phyloP scores from a whole-genome alignment of 2,329 filamentous ascomycete species.

The Aotearoamyces nothofagi region DNA sequence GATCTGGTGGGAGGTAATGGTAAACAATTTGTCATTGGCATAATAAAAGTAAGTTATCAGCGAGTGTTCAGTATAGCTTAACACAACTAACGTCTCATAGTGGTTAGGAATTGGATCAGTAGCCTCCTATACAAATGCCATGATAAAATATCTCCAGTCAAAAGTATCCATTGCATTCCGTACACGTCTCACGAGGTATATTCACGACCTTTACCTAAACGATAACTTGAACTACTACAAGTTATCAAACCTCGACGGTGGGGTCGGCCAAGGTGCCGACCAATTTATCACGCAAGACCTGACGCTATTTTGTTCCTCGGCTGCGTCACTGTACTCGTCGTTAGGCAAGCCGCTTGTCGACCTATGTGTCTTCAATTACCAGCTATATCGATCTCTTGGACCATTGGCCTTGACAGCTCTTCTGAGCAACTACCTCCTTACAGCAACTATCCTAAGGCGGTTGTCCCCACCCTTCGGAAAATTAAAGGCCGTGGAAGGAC shows the following conservation, averaged over 20 bases:
- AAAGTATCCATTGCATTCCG: constrained; percentile 98
- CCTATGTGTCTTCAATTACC: constrained; percentile 94
- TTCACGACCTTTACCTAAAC: constrained; percentile 92
- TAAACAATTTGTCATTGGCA: constrained; percentile 72
- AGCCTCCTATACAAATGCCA: constrained; percentile 93
- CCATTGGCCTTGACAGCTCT: constrained; percentile 77
- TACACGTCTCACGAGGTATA: constrained; percentile 85
- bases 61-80: too few species aligned
- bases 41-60: constrained; percentile 50
- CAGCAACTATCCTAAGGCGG: constrained; percentile 74
- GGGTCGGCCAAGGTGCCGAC: constrained; percentile 80
- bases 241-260: constrained; percentile 80
- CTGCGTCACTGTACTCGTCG: constrained; percentile 86
- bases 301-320: constrained; percentile 85
- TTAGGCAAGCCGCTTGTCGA: constrained; percentile 98
- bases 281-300: constrained; percentile 97
- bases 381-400: constrained; percentile 82
- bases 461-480: constrained; percentile 94
- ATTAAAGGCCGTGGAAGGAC: constrained; percentile 87
- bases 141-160: constrained; percentile 96
- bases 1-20: constrained; percentile 94
- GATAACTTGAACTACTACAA: constrained; percentile 96
- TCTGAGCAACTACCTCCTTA: constrained; percentile 85
- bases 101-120: constrained; percentile 92
- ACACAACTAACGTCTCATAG: constrained; percentile 20